Evolutionary conservation across 257 asterid genomes (phyloP), one percentile per base, ranked within the genome.

Genomic region (Lithospermum erythrorhizon): DNA sequence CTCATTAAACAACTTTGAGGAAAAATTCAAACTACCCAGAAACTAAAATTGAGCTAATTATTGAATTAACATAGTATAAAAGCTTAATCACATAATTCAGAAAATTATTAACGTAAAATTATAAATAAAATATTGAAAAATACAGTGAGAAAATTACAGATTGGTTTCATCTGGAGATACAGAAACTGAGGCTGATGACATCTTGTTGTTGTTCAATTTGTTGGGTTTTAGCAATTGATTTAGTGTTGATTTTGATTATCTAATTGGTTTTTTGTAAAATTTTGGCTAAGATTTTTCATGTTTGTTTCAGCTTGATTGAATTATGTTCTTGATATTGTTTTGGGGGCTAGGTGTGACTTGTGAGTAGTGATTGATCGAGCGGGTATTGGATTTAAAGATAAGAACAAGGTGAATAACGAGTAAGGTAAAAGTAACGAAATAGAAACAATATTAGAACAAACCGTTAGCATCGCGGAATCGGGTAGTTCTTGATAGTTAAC

Each of bases 121-220:
- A 53, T 29, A 54, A 59, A 17, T 11, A 11, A 14, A 41, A 41
- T 11, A 41, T 41, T 60, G 6, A 8, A 17, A 5, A 8, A 54
- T 27, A 11, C 17, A n/a, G 9, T n/a, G 18, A 52, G 70, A 76
- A 71, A 47, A 81, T 71, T 62, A 87, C 96, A 87, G 67, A 66
- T 73, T 69, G 67, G 78, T 78, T 76, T 82, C 89, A 59, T 82
- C 74, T 5, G 67, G 62, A 68, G 74, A 65, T 57, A 69, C 55
- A 65, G 62, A 59, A 56, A 64, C 57, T 23, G 68, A 49, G 10
- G 71, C 20, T n/a, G 35, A 22, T 23, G 60, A 55, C 59, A 55
- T 55, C 59, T 9, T 30, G 24, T n/a, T 32, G 6, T 59, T 41
- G 53, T 59, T 59, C 63, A 35, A 13, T 35, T 30, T 35, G 45